Evolutionary conservation across 2,329 filamentous ascomycete species (phyloP).

Genomic region (Talaromyces sp.): DNA sequence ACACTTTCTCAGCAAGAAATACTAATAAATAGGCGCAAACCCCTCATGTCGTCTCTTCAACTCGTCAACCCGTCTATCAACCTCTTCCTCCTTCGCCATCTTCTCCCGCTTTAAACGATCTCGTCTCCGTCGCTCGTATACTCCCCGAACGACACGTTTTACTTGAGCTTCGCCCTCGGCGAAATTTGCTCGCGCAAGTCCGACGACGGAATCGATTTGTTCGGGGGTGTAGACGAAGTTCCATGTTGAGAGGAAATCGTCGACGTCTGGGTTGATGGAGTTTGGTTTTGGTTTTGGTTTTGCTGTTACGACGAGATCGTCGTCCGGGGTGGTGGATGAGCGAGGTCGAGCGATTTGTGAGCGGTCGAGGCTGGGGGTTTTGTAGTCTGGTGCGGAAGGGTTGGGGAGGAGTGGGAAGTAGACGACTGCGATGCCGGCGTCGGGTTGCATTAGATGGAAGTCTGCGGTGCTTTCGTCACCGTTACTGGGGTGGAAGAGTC

Average conservation of each 20-base stretch:
- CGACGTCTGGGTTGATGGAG: slow-evolving; percentile 73
- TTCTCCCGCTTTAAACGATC: slow-evolving; percentile 36
- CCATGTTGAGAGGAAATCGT: slow-evolving; percentile 92
- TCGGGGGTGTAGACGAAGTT: slow-evolving; percentile 95
- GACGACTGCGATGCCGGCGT: slow-evolving; percentile 82
- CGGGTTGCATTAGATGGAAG: slow-evolving; percentile 69
- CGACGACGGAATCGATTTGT: slow-evolving; percentile 81
- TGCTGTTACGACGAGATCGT: slow-evolving; percentile 6
- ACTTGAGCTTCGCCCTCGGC: slow-evolving; percentile 77
- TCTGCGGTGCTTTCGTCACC: slow-evolving; percentile 62
- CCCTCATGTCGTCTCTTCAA: slow-evolving; percentile 17
- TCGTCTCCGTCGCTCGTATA: slow-evolving; percentile 88
- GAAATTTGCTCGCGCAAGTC: slow-evolving; percentile 82
- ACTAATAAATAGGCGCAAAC: slow-evolving; percentile 19
- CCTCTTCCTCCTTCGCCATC: slow-evolving; percentile 6
- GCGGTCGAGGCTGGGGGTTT: slow-evolving; percentile 23
- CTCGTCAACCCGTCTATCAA: slow-evolving; percentile 9
- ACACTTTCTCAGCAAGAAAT: not conserved
- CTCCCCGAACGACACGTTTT: slow-evolving; percentile 73
- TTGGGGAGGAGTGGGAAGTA: slow-evolving; percentile 91
- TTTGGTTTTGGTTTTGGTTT: slow-evolving; percentile 54
- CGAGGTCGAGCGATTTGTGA: slow-evolving; percentile 28
- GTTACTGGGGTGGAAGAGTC: slow-evolving; percentile 40
- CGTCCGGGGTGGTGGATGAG: slow-evolving; percentile 12
- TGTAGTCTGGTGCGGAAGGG: slow-evolving; percentile 44